phyloP scores from a whole-genome alignment of 2,329 filamentous ascomycete genomes.

The Fusarium proliferatum region DNA sequence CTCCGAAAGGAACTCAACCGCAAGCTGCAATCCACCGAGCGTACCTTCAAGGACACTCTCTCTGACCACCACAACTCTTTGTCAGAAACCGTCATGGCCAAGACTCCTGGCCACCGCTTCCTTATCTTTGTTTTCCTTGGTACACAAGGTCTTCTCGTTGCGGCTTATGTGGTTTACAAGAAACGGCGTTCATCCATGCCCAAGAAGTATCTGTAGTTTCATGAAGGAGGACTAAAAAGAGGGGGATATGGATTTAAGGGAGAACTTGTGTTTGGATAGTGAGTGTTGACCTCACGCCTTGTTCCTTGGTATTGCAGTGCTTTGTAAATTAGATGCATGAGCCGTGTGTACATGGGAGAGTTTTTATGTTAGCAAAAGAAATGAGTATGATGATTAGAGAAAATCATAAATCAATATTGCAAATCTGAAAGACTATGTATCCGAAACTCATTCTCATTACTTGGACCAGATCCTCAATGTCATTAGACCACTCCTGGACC shows the following conservation, averaged over 20 bases:
- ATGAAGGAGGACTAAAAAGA: conserved; percentile 11
- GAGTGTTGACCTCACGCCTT: conserved; percentile 21
- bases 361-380: conserved; percentile 27
- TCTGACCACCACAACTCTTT: conserved; percentile 62
- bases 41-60: conserved; percentile 63
- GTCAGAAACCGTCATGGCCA: conserved; percentile 59
- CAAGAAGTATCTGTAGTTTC: conserved; percentile 86
- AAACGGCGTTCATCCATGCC: conserved; percentile 77
- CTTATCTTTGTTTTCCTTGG: conserved; percentile 78
- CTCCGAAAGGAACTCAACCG: conserved; percentile 63
- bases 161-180: conserved; percentile 82
- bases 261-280: conserved; percentile 25
- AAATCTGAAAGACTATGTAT: background rate
- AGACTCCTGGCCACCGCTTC: conserved; percentile 61
- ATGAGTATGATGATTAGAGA: conserved; percentile 38
- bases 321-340: conserved; percentile 38
- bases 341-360: conserved; percentile 34
- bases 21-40: conserved; percentile 63
- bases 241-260: background rate
- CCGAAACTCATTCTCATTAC: conserved; percentile 9
- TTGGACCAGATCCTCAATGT: background rate
- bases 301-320: conserved; percentile 13
- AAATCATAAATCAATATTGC: conserved; percentile 6
- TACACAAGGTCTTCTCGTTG: conserved; percentile 77
- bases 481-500: background rate